Conservation (phyloP, 2,329 filamentous ascomycete genomes). For the Ramularia collo-cygni region DNA sequence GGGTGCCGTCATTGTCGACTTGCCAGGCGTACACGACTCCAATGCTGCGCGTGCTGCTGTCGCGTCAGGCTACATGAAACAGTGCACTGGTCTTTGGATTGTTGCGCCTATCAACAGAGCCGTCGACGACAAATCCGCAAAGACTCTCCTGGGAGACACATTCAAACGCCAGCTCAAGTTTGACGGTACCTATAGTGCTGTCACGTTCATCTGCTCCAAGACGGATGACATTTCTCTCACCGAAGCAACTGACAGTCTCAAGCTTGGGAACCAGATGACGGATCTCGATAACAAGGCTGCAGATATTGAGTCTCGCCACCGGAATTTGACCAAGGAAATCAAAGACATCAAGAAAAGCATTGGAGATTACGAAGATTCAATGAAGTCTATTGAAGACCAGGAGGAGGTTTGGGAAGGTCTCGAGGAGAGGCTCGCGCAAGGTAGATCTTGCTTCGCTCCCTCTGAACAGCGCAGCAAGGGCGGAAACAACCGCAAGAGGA, state of each 20-base stretch:
- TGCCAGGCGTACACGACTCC: conserved; percentile 54
- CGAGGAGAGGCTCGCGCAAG: conserved; percentile 33
- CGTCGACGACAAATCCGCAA: conserved; percentile 54
- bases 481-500: conserved; percentile 30
- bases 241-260: conserved; percentile 37
- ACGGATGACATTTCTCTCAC: conserved; percentile 53
- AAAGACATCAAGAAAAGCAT: conserved; percentile 30
- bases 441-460: conserved; percentile 38
- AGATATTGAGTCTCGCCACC: conserved; percentile 18
- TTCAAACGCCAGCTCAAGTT: conserved; percentile 56
- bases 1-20: conserved; percentile 51
- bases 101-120: conserved; percentile 56
- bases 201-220: conserved; percentile 58
- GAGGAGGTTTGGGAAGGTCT: conserved; percentile 42
- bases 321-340: conserved; percentile 19
- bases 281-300: conserved; percentile 22
- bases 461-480: conserved; percentile 11
- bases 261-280: conserved; percentile 29
- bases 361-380: conserved; percentile 27
- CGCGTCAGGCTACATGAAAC: conserved; percentile 53
- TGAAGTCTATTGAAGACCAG: conserved; percentile 36
- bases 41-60: conserved; percentile 55
- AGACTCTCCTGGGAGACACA: conserved; percentile 48
- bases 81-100: conserved; percentile 55
- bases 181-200: conserved; percentile 47